Percentiles rank a stretch among this genome's conserved stretches.
phyloP scores from a whole-genome alignment of 352 stramenopile genomes.

The Pythium pectinolyticum region DNA sequence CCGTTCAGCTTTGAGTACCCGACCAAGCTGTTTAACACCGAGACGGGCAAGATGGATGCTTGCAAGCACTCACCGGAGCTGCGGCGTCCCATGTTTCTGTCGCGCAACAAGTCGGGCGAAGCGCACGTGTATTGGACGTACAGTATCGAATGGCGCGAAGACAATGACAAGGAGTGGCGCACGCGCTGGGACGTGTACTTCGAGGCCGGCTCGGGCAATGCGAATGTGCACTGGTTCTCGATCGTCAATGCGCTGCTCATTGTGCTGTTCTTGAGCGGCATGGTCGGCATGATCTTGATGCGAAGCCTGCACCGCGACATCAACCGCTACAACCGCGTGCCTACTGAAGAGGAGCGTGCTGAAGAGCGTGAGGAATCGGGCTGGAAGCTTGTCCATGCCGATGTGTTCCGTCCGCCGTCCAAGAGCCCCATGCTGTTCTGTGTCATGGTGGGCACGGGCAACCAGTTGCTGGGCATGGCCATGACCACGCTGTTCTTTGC shows the following conservation, averaged over 20 bases:
- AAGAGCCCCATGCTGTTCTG: constrained; percentile 96
- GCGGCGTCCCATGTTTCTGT: constrained; percentile 74
- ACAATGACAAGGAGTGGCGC: constrained; percentile 96
- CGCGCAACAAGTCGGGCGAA: constrained; percentile 78
- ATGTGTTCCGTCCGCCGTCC: constrained; percentile 97
- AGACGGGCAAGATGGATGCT: constrained; percentile 67
- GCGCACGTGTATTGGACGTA: constrained; percentile 95
- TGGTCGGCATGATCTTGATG: constrained; percentile 99
- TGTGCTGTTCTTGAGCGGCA: constrained; percentile 98
- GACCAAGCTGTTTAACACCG: constrained; percentile 64
- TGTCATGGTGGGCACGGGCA: constrained; percentile 97
- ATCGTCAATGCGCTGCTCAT: constrained; percentile 99
- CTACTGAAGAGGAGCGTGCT: constrained; percentile 95
- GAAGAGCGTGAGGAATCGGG: constrained; percentile 98
- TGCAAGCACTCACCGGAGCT: constrained; percentile 77
- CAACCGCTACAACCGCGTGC: constrained; percentile 96
- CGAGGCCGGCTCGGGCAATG: constrained; percentile 81
- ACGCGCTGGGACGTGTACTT: constrained; percentile 99
- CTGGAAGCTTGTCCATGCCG: constrained; percentile 99
- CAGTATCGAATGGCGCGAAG: constrained; percentile 95
- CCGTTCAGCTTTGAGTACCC: constrained; percentile 96
- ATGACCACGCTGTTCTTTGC: constrained; percentile 97
- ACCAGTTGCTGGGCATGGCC: constrained; percentile 96
- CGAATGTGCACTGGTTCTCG: constrained; percentile 99
- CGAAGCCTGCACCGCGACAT: constrained; percentile 98